A percentile compares a stretch with the other conserved stretches of the same genome.
Evolutionary conservation across 2,329 filamentous ascomycete species (phyloP).

Genomic region (Arachnopeziza araneosa): DNA sequence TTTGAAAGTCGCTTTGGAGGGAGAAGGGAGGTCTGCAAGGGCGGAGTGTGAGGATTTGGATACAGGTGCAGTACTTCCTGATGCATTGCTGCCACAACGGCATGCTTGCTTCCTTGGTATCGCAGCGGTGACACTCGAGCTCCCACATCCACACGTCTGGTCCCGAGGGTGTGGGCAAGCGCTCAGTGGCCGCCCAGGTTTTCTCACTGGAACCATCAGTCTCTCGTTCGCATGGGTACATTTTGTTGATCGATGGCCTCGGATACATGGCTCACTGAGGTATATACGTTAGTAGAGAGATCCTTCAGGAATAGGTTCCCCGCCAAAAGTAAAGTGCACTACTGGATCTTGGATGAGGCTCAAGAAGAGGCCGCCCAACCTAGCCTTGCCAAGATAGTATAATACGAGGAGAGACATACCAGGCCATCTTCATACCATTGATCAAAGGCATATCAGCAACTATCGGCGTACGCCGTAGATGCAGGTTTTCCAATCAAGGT

Average conservation of each 20-base stretch:
- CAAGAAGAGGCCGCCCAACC: not conserved
- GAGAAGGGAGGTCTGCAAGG: constrained; percentile 38
- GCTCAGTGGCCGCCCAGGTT: constrained; percentile 65
- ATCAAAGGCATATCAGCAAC: constrained; percentile 55
- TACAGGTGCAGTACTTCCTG: constrained; percentile 14
- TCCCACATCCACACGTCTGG: constrained; percentile 50
- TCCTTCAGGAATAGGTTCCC: too few relatives aligned
- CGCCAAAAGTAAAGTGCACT: too few relatives aligned
- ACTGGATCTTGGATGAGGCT: constrained; percentile 9
- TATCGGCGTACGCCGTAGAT: not conserved
- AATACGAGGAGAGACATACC: constrained; percentile 46
- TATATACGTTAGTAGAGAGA: constrained; percentile 14
- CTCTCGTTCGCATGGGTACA: constrained; percentile 64
- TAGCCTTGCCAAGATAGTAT: not conserved
- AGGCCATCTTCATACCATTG: constrained; percentile 68
- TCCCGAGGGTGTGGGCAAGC: constrained; percentile 56
- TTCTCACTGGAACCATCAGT: constrained; percentile 64
- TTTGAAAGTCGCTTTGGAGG: constrained; percentile 26
- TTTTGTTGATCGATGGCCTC: constrained; percentile 70
- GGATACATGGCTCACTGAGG: constrained; percentile 64
- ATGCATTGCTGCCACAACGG: constrained; percentile 39
- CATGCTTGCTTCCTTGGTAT: constrained; percentile 55
- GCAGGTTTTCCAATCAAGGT: not conserved
- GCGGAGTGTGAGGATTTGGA: constrained; percentile 10
- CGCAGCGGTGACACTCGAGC: constrained; percentile 52